phyloP scores from a whole-genome alignment of 805 yeast genomes.

The Candida loeiensis region DNA sequence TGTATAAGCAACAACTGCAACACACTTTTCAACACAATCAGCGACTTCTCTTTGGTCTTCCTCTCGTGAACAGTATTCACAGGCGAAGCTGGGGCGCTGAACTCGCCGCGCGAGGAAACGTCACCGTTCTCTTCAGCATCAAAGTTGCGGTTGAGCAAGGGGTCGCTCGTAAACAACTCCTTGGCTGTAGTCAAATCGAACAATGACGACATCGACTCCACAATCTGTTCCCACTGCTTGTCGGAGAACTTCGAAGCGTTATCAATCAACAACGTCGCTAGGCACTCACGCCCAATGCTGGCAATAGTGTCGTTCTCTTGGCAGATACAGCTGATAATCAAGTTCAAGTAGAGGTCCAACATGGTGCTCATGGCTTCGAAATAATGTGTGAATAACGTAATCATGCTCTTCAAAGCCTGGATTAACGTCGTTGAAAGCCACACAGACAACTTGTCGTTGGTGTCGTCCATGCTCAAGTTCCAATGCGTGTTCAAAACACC shows the following conservation, averaged over 20 bases:
- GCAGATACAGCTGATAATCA: constrained; percentile 83
- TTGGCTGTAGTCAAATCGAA: constrained; percentile 83
- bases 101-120: constrained; percentile 11
- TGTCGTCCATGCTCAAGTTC: constrained; percentile 58
- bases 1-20: constrained; percentile 87
- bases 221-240: constrained; percentile 73
- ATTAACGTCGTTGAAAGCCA: constrained; percentile 97
- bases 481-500: constrained; percentile 72
- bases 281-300: constrained; percentile 86
- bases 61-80: constrained; percentile 21
- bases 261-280: constrained; percentile 73
- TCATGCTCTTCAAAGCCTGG: constrained; percentile 88
- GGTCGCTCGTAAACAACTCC: constrained; percentile 70
- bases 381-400: constrained; percentile 76
- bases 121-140: constrained; percentile 33
- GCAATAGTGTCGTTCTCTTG: constrained; percentile 97
- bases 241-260: constrained; percentile 62
- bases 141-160: constrained; percentile 27
- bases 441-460: constrained; percentile 83
- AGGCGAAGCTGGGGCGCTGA: constrained; percentile 11
- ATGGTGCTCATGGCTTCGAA: constrained; percentile 71
- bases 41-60: constrained; percentile 55
- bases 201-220: constrained; percentile 59
- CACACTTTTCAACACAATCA: constrained; percentile 89
- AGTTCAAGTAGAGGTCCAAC: constrained; percentile 73